Evolutionary conservation across 108 stramenopile species (phyloP), one percentile per base, ranked within the genome.

Genomic region (Pseudonitzschia pungens): DNA sequence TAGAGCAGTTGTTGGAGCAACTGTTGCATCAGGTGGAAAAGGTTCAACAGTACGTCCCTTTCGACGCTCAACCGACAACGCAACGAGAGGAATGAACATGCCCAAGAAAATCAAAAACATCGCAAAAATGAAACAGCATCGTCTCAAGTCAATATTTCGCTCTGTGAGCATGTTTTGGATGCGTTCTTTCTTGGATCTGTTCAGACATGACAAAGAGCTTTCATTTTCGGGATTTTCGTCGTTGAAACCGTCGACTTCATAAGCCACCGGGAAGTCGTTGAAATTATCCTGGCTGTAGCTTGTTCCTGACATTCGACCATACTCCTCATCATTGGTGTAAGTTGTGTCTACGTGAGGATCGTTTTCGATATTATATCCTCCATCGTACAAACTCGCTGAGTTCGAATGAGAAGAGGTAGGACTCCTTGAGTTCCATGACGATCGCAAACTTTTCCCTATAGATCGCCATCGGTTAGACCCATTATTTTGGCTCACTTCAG

Each of bases 51-150:
- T 5, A 44, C 9, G 12, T 36, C 31, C 15, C 31, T 58, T 14
- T 24, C 57, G 27, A 58, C 57, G 57, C 27, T 58, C 31, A 1
- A 22, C n/a, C 6, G 57, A 15, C 31, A 58, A 58, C 27, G 27
- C 10, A 26, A 58, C 27, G 27, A 58, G 57, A n/a, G 57, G 57
- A 58, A 31, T 58, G 4, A 58, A 14, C 57, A 58, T 58, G 31
- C 57, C 57, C 11, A 62, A 62, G 22, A 62, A 31, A 40, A 62
- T 62, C 40, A 62, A 62, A 28, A n/a, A 62, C 20, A 62, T n/a
- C 10, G 57, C 57, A 58, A 58, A 58, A 9, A 58, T 8, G 6
- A 58, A 24, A 14, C 57, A 58, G 14, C 31, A 4, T 4, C 15
- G 8, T 24, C 57, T 22, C 60, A 32, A 62, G 60, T 16, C n/a